Evolutionary conservation across 345 rosid genomes (phyloP).

Genomic region (Lepidium didymum): DNA sequence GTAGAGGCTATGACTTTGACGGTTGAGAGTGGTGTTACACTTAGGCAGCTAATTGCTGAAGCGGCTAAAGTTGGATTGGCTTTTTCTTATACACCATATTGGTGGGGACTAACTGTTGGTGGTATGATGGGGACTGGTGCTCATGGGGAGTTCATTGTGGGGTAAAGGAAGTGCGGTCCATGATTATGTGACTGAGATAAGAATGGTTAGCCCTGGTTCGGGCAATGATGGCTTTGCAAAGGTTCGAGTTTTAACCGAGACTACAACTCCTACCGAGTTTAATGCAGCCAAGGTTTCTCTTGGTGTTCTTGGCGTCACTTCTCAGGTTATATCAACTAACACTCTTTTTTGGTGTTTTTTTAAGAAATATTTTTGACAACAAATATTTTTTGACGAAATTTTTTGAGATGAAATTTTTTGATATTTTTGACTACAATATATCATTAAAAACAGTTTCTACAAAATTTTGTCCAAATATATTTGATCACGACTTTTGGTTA

Average conservation of each 20-base stretch:
- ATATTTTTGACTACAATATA: no score
- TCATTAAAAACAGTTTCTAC: no score
- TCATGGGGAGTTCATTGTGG: conserved; percentile 86
- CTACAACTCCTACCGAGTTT: conserved; percentile 30
- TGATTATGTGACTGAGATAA: conserved; percentile 50
- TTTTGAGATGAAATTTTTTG: no score
- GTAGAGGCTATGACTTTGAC: conserved; percentile 36
- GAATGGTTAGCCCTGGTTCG: conserved; percentile 50
- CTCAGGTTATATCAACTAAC: conserved; percentile 42
- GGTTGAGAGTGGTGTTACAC: conserved; percentile 65
- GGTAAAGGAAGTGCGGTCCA: conserved; percentile 72
- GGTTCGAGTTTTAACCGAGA: conserved; percentile 36
- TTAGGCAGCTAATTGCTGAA: conserved; percentile 52
- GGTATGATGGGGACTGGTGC: conserved; percentile 78
- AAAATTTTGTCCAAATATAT: no score
- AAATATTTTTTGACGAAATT: no score
- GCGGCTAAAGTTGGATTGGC: conserved; percentile 64
- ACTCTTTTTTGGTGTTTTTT: no score
- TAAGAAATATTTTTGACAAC: no score
- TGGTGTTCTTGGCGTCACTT: conserved; percentile 79
- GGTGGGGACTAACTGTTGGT: conserved; percentile 88
- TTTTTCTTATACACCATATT: conserved; percentile 68
- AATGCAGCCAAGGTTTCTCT: conserved; percentile 69
- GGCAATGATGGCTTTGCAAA: conserved; percentile 40
- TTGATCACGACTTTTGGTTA: no score